Evolutionary conservation across 2,329 filamentous ascomycete species (phyloP).

Genomic region (Monosporascus sp.): DNA sequence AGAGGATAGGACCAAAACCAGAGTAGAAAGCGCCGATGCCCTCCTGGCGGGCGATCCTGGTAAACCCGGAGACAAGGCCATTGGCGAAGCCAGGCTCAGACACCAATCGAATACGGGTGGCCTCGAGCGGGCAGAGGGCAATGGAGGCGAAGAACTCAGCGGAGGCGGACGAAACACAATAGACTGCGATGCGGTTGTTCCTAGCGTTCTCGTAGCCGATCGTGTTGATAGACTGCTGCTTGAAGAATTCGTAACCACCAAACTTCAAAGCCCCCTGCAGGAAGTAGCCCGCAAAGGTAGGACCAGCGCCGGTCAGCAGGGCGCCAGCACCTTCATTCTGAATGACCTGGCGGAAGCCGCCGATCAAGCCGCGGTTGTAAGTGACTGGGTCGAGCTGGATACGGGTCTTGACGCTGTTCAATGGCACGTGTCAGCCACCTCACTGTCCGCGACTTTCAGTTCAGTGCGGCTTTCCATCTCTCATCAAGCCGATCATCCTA

Average conservation of each 20-base stretch:
- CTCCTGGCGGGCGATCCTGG: slow-evolving; percentile 64
- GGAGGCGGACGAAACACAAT: slow-evolving; percentile 52
- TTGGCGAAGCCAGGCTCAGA: slow-evolving; percentile 66
- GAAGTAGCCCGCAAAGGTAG: slow-evolving; percentile 72
- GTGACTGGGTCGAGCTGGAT: slow-evolving; percentile 72
- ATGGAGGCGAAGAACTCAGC: slow-evolving; percentile 56
- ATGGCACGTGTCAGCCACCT: not conserved
- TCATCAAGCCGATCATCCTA: no score
- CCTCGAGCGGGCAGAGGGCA: slow-evolving; percentile 71
- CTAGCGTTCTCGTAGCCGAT: slow-evolving; percentile 60
- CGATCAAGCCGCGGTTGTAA: slow-evolving; percentile 70
- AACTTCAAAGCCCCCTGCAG: slow-evolving; percentile 77
- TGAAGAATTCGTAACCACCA: slow-evolving; percentile 79
- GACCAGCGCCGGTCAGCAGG: slow-evolving; percentile 66
- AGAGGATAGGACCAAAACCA: slow-evolving; percentile 67
- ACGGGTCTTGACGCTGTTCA: slow-evolving; percentile 66
- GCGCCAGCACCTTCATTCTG: slow-evolving; percentile 66
- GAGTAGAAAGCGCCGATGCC: slow-evolving; percentile 70
- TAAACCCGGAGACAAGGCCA: slow-evolving; percentile 62
- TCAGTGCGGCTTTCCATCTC: slow-evolving; percentile 2
- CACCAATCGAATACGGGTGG: slow-evolving; percentile 72
- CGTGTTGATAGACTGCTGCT: slow-evolving; percentile 68
- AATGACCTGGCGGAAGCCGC: slow-evolving; percentile 68
- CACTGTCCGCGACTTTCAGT: no score
- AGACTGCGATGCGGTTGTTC: slow-evolving; percentile 63